Evolutionary conservation across 108 stramenopile species (phyloP).

Genomic region (Aurantiochytrium sp.): DNA sequence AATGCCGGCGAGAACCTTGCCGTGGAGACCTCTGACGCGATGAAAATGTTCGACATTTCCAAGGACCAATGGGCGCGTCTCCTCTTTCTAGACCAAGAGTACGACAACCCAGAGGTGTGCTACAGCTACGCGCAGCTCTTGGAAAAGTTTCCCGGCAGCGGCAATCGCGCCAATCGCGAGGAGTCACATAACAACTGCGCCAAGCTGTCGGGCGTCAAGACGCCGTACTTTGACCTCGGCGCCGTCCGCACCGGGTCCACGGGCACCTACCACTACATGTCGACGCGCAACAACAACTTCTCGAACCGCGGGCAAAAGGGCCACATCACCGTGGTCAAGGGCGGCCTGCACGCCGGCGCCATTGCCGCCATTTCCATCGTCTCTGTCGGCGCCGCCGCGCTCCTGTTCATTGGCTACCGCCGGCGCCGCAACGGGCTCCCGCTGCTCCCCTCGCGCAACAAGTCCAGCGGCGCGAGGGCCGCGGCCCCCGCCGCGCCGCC

Average conservation of each 20-base stretch:
- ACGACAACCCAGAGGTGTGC: neutral
- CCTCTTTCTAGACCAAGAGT: slow-evolving; percentile 42
- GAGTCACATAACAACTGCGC: slow-evolving; percentile 47
- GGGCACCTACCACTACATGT: slow-evolving; percentile 38
- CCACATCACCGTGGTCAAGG: slow-evolving; percentile 33
- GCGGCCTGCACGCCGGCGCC: neutral
- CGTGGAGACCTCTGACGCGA: neutral
- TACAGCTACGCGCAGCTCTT: slow-evolving; percentile 27
- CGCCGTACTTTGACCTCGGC: slow-evolving; percentile 53
- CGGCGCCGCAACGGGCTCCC: neutral
- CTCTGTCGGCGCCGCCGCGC: neutral
- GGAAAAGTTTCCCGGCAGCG: slow-evolving; percentile 37
- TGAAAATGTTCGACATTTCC: neutral
- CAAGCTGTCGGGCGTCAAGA: slow-evolving; percentile 43
- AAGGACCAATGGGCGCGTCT: neutral
- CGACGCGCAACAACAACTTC: slow-evolving; percentile 55
- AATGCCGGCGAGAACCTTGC: slow-evolving; percentile 42
- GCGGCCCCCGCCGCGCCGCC: neutral
- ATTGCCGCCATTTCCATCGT: neutral
- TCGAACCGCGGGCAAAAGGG: slow-evolving; percentile 48
- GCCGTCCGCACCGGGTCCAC: neutral
- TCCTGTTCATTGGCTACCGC: neutral
- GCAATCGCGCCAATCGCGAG: slow-evolving; percentile 45
- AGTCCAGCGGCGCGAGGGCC: neutral
- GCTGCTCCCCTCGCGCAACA: neutral